phyloP scores from a whole-genome alignment of 345 rosid genomes.

The Salix udensis region DNA sequence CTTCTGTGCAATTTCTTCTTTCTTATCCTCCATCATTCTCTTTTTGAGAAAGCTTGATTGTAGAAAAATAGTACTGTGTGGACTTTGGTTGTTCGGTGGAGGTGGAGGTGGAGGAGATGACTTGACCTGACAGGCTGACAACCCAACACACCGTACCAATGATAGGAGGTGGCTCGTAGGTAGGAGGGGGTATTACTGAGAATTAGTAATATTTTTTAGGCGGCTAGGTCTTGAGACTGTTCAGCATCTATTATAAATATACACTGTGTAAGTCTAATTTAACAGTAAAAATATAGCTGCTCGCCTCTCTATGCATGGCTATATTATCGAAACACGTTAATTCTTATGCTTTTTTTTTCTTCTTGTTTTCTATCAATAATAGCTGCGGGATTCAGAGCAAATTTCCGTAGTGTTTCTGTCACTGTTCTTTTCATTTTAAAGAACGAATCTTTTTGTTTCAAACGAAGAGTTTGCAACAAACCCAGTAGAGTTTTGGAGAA shows the following conservation, averaged over 20 bases:
- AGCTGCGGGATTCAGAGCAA: too few relatives aligned
- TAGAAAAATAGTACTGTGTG: background rate
- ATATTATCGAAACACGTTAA: too few relatives aligned
- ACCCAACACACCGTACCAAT: background rate
- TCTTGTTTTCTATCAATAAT: too few relatives aligned
- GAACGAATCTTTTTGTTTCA: background rate
- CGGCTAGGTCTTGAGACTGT: too few relatives aligned
- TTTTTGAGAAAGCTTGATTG: background rate
- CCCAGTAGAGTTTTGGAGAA: background rate
- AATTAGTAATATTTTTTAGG: too few relatives aligned
- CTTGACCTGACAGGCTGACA: background rate
- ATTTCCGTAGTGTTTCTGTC: too few relatives aligned
- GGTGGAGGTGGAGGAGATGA: background rate
- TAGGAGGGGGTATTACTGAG: too few relatives aligned
- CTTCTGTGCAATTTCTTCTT: background rate
- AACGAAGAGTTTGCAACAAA: constrained; percentile 5
- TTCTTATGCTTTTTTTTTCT: too few relatives aligned
- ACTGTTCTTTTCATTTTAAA: background rate
- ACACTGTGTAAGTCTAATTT: too few relatives aligned
- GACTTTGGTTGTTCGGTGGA: background rate
- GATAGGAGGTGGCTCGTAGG: background rate
- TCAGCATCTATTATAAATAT: too few relatives aligned
- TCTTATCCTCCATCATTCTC: background rate
- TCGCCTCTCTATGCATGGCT: too few relatives aligned
- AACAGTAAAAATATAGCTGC: too few relatives aligned